Evolutionary conservation across 345 rosid genomes (phyloP).

Genomic region (Jatropha curcas): DNA sequence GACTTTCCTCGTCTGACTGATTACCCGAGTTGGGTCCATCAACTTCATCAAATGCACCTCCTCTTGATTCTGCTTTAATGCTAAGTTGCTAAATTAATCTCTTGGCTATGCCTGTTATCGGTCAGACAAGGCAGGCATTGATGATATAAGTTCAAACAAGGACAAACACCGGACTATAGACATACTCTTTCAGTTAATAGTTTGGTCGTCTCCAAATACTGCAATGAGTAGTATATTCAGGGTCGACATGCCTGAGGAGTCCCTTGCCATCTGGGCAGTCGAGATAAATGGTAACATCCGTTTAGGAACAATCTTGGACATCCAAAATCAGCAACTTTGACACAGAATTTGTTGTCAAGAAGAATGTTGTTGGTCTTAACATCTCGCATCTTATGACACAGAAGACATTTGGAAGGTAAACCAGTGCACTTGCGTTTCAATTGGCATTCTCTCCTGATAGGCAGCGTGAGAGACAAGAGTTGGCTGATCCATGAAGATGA

Average conservation of each 20-base stretch:
- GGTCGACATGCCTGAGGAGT: slow-evolving; percentile 29
- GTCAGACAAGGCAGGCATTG: slow-evolving; percentile 25
- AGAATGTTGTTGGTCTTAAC: slow-evolving; percentile 29
- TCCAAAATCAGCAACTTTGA: slow-evolving; percentile 31
- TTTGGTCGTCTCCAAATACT: too few relatives aligned
- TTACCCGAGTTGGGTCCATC: slow-evolving; percentile 15
- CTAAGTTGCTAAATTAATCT: slow-evolving; percentile 16
- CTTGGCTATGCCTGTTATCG: slow-evolving; percentile 18
- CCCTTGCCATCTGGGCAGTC: slow-evolving; percentile 23
- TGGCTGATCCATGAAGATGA: slow-evolving; percentile 18
- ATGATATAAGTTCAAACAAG: slow-evolving; percentile 26
- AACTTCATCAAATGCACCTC: slow-evolving; percentile 9
- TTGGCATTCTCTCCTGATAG: slow-evolving; percentile 24
- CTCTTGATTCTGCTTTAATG: slow-evolving; percentile 11
- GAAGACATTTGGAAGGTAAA: slow-evolving; percentile 27
- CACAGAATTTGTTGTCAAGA: slow-evolving; percentile 21
- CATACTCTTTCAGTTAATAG: slow-evolving; percentile 28
- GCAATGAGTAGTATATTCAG: too few relatives aligned
- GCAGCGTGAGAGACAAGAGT: slow-evolving; percentile 12
- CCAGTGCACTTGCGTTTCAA: slow-evolving; percentile 23
- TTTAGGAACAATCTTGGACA: slow-evolving; percentile 19
- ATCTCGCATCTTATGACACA: slow-evolving; percentile 24
- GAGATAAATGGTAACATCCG: slow-evolving; percentile 24
- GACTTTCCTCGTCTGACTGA: slow-evolving; percentile 16
- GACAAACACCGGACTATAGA: slow-evolving; percentile 25